Base-by-base conservation (phyloP, 2,329 filamentous ascomycete species). In the Exophiala lecanii-corni region DNA sequence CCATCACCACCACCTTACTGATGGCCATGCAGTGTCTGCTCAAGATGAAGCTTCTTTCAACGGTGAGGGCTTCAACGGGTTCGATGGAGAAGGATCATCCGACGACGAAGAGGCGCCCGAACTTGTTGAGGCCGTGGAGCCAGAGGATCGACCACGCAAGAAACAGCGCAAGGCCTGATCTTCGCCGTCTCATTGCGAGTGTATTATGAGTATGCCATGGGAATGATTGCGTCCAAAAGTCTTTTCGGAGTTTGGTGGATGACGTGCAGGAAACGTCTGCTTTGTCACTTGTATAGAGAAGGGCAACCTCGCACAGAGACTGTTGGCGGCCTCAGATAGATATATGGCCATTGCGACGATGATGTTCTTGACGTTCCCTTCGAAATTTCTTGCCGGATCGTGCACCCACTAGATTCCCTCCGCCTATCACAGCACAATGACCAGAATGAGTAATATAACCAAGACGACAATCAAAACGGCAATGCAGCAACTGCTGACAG, bases 391-490 rank as follows among this genome's bases (percentile, higher is more conserved):
- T n/a, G n/a, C n/a, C n/a, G n/a, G n/a, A n/a, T n/a, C n/a, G n/a
- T n/a, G n/a, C n/a, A n/a, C n/a, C n/a, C n/a, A n/a, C n/a, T n/a
- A n/a, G n/a, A n/a, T n/a, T n/a, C n/a, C n/a, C n/a, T n/a, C n/a
- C n/a, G n/a, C n/a, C n/a, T n/a, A n/a, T 79, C 70, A 81, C 52
- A 82, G 65, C n/a, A 76, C 67, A 51, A 82, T 69, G 18, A 97
- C 71, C 55, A 98, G 69, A 50, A 97, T 78, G 58, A 98, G 72
- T 57, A 98, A 68, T 19, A 98, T 68, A 45, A 97, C 87, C 50
- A 53, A 49, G 52, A 59, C 50, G 9, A 56, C 41, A 36, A 55
- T 53, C 42, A 54, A 23, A n/a, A 48, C 45, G 6, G 36, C 51
- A 46, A 54, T 52, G 23, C 46, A 48, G 35, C 49, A 53, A 43